Evolutionary conservation across 148 eudicot species (phyloP).

Genomic region (Pouteria glomerata): DNA sequence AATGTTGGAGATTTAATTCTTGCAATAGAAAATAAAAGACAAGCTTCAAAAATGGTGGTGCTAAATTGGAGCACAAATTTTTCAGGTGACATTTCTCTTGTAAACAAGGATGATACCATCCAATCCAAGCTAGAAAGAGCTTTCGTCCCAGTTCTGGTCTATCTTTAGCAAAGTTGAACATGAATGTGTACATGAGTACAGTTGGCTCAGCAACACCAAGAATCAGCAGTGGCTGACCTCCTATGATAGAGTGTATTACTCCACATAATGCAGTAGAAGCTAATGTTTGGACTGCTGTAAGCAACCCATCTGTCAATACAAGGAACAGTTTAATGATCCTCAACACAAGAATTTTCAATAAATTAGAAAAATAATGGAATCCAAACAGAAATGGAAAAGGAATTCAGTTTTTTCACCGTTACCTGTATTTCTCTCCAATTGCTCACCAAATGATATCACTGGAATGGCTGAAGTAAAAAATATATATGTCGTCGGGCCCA

Average conservation of each 20-base stretch:
- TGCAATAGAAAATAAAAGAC: neutral
- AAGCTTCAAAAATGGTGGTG: neutral
- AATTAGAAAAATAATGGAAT: neutral
- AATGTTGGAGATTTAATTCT: neutral
- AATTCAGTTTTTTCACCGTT: too few relatives aligned
- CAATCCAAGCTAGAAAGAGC: constrained; percentile 80
- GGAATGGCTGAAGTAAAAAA: constrained; percentile 92
- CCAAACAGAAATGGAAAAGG: neutral
- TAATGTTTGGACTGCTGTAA: constrained; percentile 76
- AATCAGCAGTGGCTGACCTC: constrained; percentile 87
- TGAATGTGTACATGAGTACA: constrained; percentile 79
- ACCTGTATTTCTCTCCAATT: constrained; percentile 76
- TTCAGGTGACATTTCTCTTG: neutral
- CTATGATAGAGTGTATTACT: constrained; percentile 77
- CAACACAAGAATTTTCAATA: neutral
- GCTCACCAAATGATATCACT: constrained; percentile 86
- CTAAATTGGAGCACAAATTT: too few relatives aligned
- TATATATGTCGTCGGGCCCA: constrained; percentile 84
- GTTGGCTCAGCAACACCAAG: constrained; percentile 90
- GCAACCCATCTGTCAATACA: constrained; percentile 54
- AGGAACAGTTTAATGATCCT: neutral
- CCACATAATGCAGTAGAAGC: constrained; percentile 82
- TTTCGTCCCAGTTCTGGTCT: constrained; percentile 63
- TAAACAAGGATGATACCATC: constrained; percentile 47
- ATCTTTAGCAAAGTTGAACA: constrained; percentile 75